Percentiles rank a stretch among this genome's conserved stretches.
phyloP scores from a whole-genome alignment of 495 filamentous ascomycete genomes.

The Neohortaea acidophila region DNA sequence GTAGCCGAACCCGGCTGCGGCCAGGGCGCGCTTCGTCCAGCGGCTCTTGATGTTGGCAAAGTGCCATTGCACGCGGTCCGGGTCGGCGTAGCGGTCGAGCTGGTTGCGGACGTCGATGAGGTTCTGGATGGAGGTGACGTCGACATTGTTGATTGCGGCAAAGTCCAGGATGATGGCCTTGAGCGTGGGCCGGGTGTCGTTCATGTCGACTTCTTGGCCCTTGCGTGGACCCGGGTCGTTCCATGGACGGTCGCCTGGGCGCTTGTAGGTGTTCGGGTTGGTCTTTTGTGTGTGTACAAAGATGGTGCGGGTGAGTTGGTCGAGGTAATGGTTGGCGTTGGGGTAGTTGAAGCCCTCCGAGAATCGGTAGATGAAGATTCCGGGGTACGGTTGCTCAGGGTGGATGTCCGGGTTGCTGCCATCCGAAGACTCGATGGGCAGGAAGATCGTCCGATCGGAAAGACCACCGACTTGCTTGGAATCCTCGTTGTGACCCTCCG shows the following conservation, averaged over 20 bases:
- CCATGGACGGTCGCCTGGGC: constrained; percentile 80
- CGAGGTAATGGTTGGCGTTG: constrained; percentile 83
- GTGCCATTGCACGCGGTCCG: constrained; percentile 87
- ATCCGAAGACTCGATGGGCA: constrained; percentile 77
- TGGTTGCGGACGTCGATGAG: constrained; percentile 97
- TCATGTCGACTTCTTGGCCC: constrained; percentile 35
- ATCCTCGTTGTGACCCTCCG: constrained; percentile 23
- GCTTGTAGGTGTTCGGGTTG: constrained; percentile 44
- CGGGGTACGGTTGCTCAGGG: constrained; percentile 68
- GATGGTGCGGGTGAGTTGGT: constrained; percentile 58
- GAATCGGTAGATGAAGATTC: constrained; percentile 96
- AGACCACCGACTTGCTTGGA: constrained; percentile 18
- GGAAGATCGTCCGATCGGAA: constrained; percentile 56
- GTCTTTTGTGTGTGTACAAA: constrained; percentile 66
- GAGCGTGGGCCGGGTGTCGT: constrained; percentile 52
- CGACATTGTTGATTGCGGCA: constrained; percentile 88
- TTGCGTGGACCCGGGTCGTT: constrained; percentile 75
- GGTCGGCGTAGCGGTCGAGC: constrained; percentile 72
- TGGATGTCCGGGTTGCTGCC: constrained; percentile 81
- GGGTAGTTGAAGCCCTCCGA: constrained; percentile 94
- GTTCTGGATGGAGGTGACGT: constrained; percentile 86
- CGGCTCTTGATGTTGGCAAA: constrained; percentile 89
- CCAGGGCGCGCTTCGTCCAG: constrained; percentile 92
- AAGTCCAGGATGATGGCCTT: constrained; percentile 94
- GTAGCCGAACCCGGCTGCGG: constrained; percentile 85